A percentile compares a stretch with the other conserved stretches of the same genome.
These are phyloP conservation scores for Neurospora tetrasperma DNA, from an alignment of 495 filamentous ascomycete species.

Conservation along the genomic window DNA sequence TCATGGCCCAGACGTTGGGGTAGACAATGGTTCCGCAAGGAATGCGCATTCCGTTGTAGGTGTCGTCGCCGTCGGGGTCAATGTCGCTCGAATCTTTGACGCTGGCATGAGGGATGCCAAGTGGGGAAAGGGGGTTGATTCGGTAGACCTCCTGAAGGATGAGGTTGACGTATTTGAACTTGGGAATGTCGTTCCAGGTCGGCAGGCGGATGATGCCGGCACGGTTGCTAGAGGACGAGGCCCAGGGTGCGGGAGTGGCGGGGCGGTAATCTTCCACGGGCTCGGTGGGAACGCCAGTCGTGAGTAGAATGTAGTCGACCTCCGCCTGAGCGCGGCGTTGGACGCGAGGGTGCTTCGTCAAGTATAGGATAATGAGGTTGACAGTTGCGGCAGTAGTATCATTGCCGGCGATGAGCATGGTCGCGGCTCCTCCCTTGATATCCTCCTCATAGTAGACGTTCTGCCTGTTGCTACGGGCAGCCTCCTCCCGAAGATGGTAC, in stretches of 20 bases:
- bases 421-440: slow-evolving; percentile 39
- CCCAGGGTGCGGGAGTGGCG: not conserved
- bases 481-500: not conserved
- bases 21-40: slow-evolving; percentile 39
- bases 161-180: slow-evolving; percentile 41
- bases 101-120: slow-evolving; percentile 49
- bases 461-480: slow-evolving; percentile 7
- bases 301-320: slow-evolving; percentile 36
- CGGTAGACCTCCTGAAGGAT: slow-evolving; percentile 50
- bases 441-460: slow-evolving; percentile 34
- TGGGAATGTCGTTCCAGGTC: slow-evolving; percentile 37
- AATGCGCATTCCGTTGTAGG: slow-evolving; percentile 38
- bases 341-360: slow-evolving; percentile 34
- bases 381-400: slow-evolving; percentile 37
- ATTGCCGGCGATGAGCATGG: slow-evolving; percentile 40
- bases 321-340: slow-evolving; percentile 48
- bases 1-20: slow-evolving; percentile 39
- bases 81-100: slow-evolving; percentile 2
- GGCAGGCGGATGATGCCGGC: slow-evolving; percentile 39
- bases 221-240: not conserved
- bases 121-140: slow-evolving; percentile 50
- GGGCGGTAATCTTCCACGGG: not conserved
- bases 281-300: not conserved
- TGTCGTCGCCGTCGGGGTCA: slow-evolving; percentile 34
- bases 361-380: slow-evolving; percentile 31